Conservation (phyloP, 257 asterid species). For the Leptodermis oblonga region DNA sequence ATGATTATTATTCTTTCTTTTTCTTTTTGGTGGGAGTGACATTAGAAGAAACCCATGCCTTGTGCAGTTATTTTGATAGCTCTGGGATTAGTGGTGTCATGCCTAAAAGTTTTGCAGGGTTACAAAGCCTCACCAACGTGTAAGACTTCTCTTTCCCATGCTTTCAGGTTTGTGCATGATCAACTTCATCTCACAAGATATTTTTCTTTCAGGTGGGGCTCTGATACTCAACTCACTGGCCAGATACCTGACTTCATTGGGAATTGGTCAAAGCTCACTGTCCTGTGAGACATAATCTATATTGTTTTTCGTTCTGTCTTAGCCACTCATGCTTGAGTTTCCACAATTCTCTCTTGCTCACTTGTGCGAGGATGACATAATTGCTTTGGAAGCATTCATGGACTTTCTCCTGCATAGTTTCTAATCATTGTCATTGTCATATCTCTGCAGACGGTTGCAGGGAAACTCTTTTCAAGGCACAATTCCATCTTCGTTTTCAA, state of each 20-base stretch:
- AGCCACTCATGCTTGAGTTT: background rate
- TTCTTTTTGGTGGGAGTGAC: background rate
- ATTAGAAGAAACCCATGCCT: background rate
- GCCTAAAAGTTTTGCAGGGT: conserved; percentile 46
- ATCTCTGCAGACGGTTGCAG: conserved; percentile 56
- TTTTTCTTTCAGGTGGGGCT: conserved; percentile 52
- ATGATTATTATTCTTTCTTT: background rate
- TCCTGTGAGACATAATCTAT: conserved; percentile 43
- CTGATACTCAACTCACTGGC: conserved; percentile 66
- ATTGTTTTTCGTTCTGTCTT: background rate
- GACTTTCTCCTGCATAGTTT: conserved; percentile 3
- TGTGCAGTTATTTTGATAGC: conserved; percentile 45
- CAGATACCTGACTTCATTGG: conserved; percentile 73
- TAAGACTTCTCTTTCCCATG: conserved; percentile 23
- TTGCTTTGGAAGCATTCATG: background rate
- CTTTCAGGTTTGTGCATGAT: conserved; percentile 2
- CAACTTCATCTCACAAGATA: conserved; percentile 14
- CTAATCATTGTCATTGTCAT: conserved; percentile 11
- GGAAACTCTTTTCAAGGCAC: conserved; percentile 78
- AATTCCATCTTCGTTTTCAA: conserved; percentile 64
- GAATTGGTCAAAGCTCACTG: conserved; percentile 46
- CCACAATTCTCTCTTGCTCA: background rate
- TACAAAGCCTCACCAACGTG: conserved; percentile 39
- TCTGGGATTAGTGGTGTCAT: conserved; percentile 57
- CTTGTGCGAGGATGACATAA: background rate